Evolutionary conservation across 805 yeast species (phyloP).

Genomic region (Schizosaccharomyces osmophilus): DNA sequence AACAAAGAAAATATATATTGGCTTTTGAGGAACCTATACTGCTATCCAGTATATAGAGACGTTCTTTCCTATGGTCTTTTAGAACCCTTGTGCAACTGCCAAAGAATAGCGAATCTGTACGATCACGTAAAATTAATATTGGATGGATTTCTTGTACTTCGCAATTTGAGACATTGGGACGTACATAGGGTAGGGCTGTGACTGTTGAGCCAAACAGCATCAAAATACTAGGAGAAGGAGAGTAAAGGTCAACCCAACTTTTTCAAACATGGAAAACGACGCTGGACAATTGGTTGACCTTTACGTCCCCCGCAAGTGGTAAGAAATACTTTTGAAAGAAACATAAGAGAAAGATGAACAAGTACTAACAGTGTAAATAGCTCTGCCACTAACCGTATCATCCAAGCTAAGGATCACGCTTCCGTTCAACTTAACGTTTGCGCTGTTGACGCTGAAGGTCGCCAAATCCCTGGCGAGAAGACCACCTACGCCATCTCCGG

Average conservation of each 20-base stretch:
- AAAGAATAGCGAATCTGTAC: too few species aligned
- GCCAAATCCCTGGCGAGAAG: slow-evolving; percentile 71
- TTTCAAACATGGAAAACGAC: slow-evolving; percentile 3
- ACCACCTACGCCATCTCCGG: slow-evolving; percentile 93
- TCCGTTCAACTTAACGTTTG: slow-evolving; percentile 97
- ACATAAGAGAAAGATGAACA: neutral
- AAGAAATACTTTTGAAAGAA: neutral
- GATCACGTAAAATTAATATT: too few species aligned
- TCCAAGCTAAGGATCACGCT: slow-evolving; percentile 98
- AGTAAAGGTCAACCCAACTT: neutral
- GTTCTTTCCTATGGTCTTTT: too few species aligned
- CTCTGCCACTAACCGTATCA: slow-evolving; percentile 99
- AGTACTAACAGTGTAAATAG: neutral
- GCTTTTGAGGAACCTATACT: too few species aligned
- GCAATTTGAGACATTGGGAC: too few species aligned
- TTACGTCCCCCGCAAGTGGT: slow-evolving; percentile 98
- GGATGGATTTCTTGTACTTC: too few species aligned
- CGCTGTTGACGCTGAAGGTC: slow-evolving; percentile 91
- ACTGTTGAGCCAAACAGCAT: neutral
- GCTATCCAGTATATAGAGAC: too few species aligned
- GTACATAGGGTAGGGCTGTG: neutral
- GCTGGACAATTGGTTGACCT: slow-evolving; percentile 43
- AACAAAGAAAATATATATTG: too few species aligned
- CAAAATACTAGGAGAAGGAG: neutral
- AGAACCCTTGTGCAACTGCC: too few species aligned